Evolutionary conservation across 805 yeast genomes (phyloP), one percentile per base, ranked within the genome.

Genomic region (Naumovozyma baii): DNA sequence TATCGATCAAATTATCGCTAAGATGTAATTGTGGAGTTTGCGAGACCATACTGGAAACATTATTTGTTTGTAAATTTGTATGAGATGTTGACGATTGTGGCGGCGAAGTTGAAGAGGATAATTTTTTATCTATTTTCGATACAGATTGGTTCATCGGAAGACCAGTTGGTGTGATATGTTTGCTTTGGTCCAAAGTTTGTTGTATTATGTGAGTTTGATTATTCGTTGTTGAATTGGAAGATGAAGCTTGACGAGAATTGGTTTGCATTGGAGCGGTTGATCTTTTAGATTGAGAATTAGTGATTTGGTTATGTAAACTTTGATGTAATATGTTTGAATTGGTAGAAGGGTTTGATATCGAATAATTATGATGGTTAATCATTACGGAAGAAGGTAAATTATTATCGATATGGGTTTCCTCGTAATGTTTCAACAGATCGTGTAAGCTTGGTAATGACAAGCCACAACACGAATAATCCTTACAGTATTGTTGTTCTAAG

Each of bases 401-500:
- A 13, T n/a, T 70, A 4, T 76, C 62, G 42, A 92, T 88, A 63
- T 92, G 98, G 35, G 92, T 86, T 62, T 92, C 97, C 59, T 92
- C 98, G 60, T 92, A 92, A 61, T 92, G 98, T 51, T 92, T 77
- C 46, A 92, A 70, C 45, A 92, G 69, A 59, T 92, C 98, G 61
- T 92, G 98, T 48, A 92, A 68, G 10, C 95, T 88, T 25, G 97
- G 97, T 45, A 92, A 71, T 33, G 81, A 68, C 57, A 83, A 82
- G 20, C 97, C 98, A 66, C 98, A 92, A 64, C 98, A 92, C 38
- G 86, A 78, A 64, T 92, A 92, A 66, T 92, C 98, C 61, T 83
- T 84, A 63, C 98, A 92, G 63, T 90, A 92, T 60, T 88, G 88
- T 8, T 95, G 95, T 63, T 90, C 98, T 43, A 90, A 69, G 54